Percentiles rank a stretch among this genome's conserved stretches.
These are phyloP conservation scores for Diaporthe velutina DNA, from an alignment of 2,329 filamentous ascomycete species.

Conservation along the genomic window DNA sequence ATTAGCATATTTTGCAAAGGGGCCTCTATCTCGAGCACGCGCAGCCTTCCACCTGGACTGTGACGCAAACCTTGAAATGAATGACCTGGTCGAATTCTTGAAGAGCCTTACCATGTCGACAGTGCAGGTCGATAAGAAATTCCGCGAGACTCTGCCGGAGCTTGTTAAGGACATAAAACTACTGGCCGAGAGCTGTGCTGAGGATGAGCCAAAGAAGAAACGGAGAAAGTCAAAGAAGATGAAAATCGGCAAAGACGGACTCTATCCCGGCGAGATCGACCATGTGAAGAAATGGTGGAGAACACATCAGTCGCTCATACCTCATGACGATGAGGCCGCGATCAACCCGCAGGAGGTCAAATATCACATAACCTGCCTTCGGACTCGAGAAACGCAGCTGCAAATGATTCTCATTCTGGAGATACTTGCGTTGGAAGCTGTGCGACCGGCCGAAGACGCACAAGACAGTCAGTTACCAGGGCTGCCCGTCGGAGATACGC, in stretches of 20 bases:
- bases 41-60: conserved; percentile 76
- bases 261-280: conserved; percentile 76
- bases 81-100: conserved; percentile 77
- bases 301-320: conserved; percentile 63
- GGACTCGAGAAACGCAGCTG: conserved; percentile 82
- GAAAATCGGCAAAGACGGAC: conserved; percentile 75
- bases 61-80: conserved; percentile 70
- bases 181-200: conserved; percentile 68
- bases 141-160: conserved; percentile 76
- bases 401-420: conserved; percentile 86
- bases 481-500: conserved; percentile 52
- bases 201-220: conserved; percentile 55
- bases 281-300: conserved; percentile 79
- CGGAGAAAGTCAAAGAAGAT: conserved; percentile 73
- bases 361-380: conserved; percentile 73
- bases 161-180: conserved; percentile 71
- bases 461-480: conserved; percentile 62
- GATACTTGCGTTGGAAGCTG: conserved; percentile 76
- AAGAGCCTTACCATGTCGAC: conserved; percentile 76
- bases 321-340: conserved; percentile 62
- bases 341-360: conserved; percentile 67
- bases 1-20: conserved; percentile 87
- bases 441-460: conserved; percentile 55
- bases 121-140: conserved; percentile 82
- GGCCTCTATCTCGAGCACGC: conserved; percentile 80